Evolutionary conservation across 169 alveolate species (phyloP), one percentile per base, ranked within the genome.

Genomic region (Plasmodium cynomolgi): DNA sequence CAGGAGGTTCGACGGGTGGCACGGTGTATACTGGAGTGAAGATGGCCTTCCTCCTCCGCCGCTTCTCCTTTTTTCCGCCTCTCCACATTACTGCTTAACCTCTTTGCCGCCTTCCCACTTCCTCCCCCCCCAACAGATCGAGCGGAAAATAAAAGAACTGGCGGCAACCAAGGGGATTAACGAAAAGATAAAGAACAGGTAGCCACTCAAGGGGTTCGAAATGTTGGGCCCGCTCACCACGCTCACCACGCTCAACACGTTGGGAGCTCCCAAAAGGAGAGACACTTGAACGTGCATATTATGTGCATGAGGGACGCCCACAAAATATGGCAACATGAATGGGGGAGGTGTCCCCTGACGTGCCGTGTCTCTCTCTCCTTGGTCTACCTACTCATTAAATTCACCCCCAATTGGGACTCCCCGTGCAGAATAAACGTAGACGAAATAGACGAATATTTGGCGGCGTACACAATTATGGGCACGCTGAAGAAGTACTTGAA

Each of bases 121-220:
- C 3, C 37, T 31, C 37, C 7, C 31, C 54, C 77, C 79, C 80
- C 23, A 29, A 85, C 84, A 85, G 90, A 88, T 88, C 81, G 94
- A 73, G 50, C 72, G 47, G 44, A 79, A 80, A 50, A 56, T 88
- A 88, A 88, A 88, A 50, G 94, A 73, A 50, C 41, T 88, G 29
- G 29, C 79, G 8, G 17, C 94, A 15, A 80, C 90, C 44, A 71
- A 71, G 9, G 94, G 29, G 44, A 80, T 88, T 9, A 71, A 47
- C 62, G 94, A 88, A 68, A 88, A 88, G 82, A 54, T 88, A 81
- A 88, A 88, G 80, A 88, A 88, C 83, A 85, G 82, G 93, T 85
- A 85, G 33, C 17, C 54, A 44, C 54, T 9, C 54, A 44, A 9
- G 1, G 54, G 2, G 54, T 6, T 44, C 8, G 54, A 44, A 44